Percentiles rank a stretch among this genome's conserved stretches.
These are phyloP conservation scores for Mrakia hoshinonis DNA, from an alignment of 768 basidiomycete genomes.

Conservation along the genomic window DNA sequence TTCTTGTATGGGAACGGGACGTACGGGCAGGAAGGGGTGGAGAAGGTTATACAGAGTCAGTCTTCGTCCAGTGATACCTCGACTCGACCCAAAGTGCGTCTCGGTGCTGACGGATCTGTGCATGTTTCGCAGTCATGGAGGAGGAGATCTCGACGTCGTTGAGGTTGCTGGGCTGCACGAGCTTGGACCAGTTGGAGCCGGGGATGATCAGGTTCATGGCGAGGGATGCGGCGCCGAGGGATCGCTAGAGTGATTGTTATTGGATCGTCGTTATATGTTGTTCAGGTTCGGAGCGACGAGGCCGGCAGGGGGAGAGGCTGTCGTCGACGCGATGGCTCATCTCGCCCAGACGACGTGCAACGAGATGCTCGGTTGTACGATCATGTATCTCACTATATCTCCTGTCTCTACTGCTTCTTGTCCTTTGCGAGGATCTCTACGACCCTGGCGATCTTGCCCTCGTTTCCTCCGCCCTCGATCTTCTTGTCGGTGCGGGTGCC, in stretches of 20 bases:
- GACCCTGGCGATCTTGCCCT: constrained; percentile 69
- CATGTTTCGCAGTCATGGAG: constrained; percentile 39
- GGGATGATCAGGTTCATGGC: constrained; percentile 34
- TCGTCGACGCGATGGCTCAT: too few species aligned
- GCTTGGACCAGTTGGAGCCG: constrained; percentile 40
- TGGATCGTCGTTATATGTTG: too few species aligned
- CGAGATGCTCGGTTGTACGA: too few species aligned
- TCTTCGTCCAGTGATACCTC: background rate
- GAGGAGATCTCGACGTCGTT: constrained; percentile 45
- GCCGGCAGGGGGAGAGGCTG: too few species aligned
- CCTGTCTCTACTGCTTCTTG: background rate
- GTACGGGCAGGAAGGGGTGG: constrained; percentile 42
- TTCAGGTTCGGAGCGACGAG: background rate
- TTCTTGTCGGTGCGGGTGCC: constrained; percentile 74
- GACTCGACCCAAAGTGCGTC: background rate
- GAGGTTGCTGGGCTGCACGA: constrained; percentile 42
- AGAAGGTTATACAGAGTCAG: constrained; percentile 36
- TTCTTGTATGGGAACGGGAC: constrained; percentile 42
- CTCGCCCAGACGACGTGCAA: too few species aligned
- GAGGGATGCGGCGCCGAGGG: constrained; percentile 7
- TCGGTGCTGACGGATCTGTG: background rate
- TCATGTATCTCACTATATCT: background rate
- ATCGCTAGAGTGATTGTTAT: background rate
- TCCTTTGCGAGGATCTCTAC: constrained; percentile 55
- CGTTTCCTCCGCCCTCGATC: constrained; percentile 57